Conservation (phyloP, 208 protist species). For the Trypanosoma avium region DNA sequence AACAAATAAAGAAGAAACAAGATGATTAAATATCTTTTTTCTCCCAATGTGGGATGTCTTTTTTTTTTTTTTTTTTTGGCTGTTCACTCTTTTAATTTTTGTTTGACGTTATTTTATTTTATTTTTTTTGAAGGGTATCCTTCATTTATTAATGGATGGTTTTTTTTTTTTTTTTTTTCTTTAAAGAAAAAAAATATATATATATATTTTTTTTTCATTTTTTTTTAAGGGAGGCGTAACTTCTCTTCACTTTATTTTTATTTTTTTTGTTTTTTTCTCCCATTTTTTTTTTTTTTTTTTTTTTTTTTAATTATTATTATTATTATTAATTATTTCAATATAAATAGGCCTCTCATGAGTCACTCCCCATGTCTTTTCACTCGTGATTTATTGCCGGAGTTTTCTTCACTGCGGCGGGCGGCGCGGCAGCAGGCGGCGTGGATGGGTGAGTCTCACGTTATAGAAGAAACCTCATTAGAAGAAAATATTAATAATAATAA, state of each 20-base stretch:
- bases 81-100: neutral
- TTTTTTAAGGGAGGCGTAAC: too few relatives aligned
- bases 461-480: too few relatives aligned
- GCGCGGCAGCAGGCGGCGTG: constrained; percentile 17
- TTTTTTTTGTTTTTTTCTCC: too few relatives aligned
- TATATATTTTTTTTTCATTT: too few relatives aligned
- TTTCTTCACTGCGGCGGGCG: constrained; percentile 21
- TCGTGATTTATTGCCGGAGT: constrained; percentile 28
- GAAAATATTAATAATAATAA: neutral
- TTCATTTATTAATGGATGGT: neutral
- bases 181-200: too few relatives aligned
- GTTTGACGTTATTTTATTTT: neutral
- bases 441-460: constrained; percentile 13
- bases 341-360: constrained; percentile 9
- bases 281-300: neutral
- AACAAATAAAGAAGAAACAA: neutral
- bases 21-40: too few relatives aligned
- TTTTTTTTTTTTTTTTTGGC: constrained; percentile 33
- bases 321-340: neutral
- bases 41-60: neutral
- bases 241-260: too few relatives aligned
- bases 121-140: neutral
- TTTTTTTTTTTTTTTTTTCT: neutral
- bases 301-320: too few relatives aligned
- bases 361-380: constrained; percentile 7